Percentiles rank a stretch among this genome's conserved stretches.
These are phyloP conservation scores for Volvariella surrecta DNA, from an alignment of 1,284 basidiomycete genomes.

Conservation along the genomic window DNA sequence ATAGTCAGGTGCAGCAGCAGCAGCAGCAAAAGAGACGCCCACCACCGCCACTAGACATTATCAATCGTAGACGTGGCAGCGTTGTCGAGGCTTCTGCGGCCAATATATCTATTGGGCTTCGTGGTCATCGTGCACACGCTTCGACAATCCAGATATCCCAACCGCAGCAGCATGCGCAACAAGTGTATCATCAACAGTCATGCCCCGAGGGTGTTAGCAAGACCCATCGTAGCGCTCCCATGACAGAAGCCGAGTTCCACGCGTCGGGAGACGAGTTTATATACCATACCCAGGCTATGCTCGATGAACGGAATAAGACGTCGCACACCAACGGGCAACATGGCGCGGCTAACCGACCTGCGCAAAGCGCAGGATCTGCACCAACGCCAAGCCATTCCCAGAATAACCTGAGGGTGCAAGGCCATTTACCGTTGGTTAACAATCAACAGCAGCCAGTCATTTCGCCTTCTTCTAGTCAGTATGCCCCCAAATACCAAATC, in stretches of 20 bases:
- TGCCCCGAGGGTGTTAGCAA: conserved; percentile 10
- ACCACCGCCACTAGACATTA: conserved; percentile 23
- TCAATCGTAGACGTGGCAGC: conserved; percentile 11
- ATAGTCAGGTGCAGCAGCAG: conserved; percentile 33
- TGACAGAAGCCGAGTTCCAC: conserved; percentile 28
- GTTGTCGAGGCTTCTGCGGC: conserved; percentile 14
- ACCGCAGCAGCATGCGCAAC: not conserved
- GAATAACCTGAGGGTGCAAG: too few species aligned
- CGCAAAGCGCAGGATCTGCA: too few species aligned
- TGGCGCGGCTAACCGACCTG: too few species aligned
- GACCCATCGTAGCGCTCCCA: conserved; percentile 4
- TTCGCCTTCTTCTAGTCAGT: too few species aligned
- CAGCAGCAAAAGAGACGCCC: conserved; percentile 27
- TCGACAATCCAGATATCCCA: conserved; percentile 13
- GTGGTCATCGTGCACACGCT: conserved; percentile 32
- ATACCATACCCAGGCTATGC: conserved; percentile 2
- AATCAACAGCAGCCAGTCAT: too few species aligned
- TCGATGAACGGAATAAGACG: conserved; percentile 4
- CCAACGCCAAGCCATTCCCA: too few species aligned
- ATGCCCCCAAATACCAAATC: conserved; percentile 6
- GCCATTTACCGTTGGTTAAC: too few species aligned
- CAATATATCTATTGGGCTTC: conserved; percentile 29
- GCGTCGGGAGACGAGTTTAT: conserved; percentile 9
- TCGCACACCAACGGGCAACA: too few species aligned
- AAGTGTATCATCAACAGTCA: conserved; percentile 1